Evolutionary conservation across 495 filamentous ascomycete species (phyloP).

Genomic region (Darksidea phi): DNA sequence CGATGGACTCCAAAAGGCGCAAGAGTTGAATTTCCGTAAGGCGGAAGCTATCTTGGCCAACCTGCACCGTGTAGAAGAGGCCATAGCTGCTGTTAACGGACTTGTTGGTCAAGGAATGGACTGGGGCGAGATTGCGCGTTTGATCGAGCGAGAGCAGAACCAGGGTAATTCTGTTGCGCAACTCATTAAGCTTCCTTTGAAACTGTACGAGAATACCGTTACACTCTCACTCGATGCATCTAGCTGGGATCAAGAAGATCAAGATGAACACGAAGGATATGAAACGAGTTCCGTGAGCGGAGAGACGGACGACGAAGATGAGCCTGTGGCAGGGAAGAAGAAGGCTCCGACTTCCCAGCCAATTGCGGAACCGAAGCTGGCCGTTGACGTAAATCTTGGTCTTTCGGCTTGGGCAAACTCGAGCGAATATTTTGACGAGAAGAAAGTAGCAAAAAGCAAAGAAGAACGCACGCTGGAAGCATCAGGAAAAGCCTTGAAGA

Average conservation of each 20-base stretch:
- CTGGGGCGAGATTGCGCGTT: slow-evolving; percentile 82
- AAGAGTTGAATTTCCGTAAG: slow-evolving; percentile 82
- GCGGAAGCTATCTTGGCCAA: slow-evolving; percentile 89
- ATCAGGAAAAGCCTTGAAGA: slow-evolving; percentile 81
- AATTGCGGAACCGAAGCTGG: slow-evolving; percentile 50
- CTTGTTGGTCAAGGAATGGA: slow-evolving; percentile 92
- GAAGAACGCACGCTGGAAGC: slow-evolving; percentile 81
- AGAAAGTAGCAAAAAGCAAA: slow-evolving; percentile 77
- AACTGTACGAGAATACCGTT: slow-evolving; percentile 82
- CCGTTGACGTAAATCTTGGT: slow-evolving; percentile 80
- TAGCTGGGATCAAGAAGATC: slow-evolving; percentile 58
- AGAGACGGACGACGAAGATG: slow-evolving; percentile 39
- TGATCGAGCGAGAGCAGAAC: slow-evolving; percentile 82
- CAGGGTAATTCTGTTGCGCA: slow-evolving; percentile 80
- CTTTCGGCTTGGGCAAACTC: slow-evolving; percentile 86
- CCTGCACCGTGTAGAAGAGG: slow-evolving; percentile 82
- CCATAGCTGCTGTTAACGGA: slow-evolving; percentile 84
- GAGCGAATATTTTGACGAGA: slow-evolving; percentile 86
- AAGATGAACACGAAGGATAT: slow-evolving; percentile 58
- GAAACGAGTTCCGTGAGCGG: slow-evolving; percentile 67
- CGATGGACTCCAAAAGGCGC: slow-evolving; percentile 72
- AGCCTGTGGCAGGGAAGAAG: slow-evolving; percentile 38
- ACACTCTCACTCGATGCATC: slow-evolving; percentile 76
- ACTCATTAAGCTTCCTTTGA: slow-evolving; percentile 83
- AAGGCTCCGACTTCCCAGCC: slow-evolving; percentile 43